Evolutionary conservation across 495 filamentous ascomycete species (phyloP).

Genomic region (Parathielavia appendiculata): DNA sequence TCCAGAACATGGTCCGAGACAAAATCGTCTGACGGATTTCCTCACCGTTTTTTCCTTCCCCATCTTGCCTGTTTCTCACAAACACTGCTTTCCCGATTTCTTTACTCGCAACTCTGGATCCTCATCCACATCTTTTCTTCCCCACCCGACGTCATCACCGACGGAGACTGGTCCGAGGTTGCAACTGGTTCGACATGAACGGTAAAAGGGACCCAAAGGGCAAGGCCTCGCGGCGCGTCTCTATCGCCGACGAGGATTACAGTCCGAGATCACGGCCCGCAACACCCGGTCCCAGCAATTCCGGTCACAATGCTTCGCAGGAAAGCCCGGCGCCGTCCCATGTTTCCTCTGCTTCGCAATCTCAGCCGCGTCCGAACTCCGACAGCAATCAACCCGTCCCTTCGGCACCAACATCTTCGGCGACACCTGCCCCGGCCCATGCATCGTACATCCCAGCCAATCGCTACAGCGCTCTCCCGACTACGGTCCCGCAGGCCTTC

Average conservation of each 20-base stretch:
- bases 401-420: not conserved
- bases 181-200: not conserved
- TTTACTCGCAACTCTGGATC: not conserved
- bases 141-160: not conserved
- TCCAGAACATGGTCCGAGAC: not conserved
- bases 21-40: not conserved
- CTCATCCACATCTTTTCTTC: not conserved
- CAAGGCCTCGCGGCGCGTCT: constrained; percentile 1
- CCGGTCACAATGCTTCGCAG: not conserved
- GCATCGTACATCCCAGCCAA: not conserved
- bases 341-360: not conserved
- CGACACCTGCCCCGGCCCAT: not conserved
- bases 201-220: not conserved
- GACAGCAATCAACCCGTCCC: not conserved
- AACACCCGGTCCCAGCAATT: not conserved
- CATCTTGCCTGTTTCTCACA: constrained; percentile 3
- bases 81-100: not conserved
- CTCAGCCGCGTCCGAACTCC: not conserved
- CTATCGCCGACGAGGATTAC: not conserved
- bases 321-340: constrained; percentile 6
- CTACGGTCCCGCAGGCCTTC: not conserved
- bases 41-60: not conserved
- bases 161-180: not conserved
- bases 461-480: not conserved
- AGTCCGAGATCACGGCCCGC: not conserved